These are phyloP conservation scores for Dactylellina haptotyla DNA, from an alignment of 2,329 filamentous ascomycete species.

Conservation along the genomic window DNA sequence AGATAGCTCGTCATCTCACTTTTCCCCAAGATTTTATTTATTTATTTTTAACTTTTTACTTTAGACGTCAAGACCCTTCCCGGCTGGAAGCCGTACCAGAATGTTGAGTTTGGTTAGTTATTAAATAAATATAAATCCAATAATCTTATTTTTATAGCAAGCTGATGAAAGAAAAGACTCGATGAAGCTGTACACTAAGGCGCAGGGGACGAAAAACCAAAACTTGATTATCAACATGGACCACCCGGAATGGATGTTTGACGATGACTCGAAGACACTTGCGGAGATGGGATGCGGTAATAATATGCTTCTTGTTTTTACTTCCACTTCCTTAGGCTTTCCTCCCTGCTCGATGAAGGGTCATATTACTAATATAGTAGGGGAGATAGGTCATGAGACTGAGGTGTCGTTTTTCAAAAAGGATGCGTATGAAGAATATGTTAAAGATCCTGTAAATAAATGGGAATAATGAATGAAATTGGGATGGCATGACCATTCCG, in stretches of 20 bases:
- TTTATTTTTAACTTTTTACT: neutral
- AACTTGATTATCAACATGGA: constrained; percentile 59
- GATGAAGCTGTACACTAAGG: constrained; percentile 59
- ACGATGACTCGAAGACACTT: constrained; percentile 56
- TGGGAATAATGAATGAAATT: constrained; percentile 53
- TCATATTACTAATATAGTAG: constrained; percentile 5
- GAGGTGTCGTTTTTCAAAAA: constrained; percentile 58
- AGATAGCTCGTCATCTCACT: neutral
- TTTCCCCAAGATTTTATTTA: neutral
- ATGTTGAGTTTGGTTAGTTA: constrained; percentile 44
- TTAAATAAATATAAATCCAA: neutral
- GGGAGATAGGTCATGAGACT: constrained; percentile 58
- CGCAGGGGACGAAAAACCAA: constrained; percentile 58
- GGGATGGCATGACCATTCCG: neutral
- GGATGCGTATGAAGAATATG: constrained; percentile 57
- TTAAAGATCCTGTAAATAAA: constrained; percentile 57
- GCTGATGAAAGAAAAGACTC: constrained; percentile 46
- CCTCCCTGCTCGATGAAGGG: neutral
- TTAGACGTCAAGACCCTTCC: constrained; percentile 45
- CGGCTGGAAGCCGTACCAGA: constrained; percentile 54
- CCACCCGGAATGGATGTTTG: constrained; percentile 56
- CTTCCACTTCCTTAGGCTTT: neutral
- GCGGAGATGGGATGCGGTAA: constrained; percentile 57
- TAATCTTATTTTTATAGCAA: neutral
- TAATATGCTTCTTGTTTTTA: neutral